phyloP scores from a whole-genome alignment of 345 rosid species.

The Pistacia atlantica region DNA sequence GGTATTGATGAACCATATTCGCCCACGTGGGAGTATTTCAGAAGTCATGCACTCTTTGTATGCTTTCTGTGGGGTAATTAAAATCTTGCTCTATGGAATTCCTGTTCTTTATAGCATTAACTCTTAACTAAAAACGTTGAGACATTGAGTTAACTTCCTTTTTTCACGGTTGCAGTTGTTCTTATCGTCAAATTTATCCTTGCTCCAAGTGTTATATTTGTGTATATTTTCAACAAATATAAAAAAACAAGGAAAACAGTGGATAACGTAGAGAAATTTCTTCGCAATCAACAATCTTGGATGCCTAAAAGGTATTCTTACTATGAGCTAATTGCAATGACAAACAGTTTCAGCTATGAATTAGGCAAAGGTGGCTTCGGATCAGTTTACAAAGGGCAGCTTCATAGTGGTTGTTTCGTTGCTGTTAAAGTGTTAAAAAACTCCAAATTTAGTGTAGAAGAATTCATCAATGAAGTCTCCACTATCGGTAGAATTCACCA shows the following conservation, averaged over 20 bases:
- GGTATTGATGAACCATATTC: too few relatives aligned
- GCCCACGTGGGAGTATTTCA: too few relatives aligned
- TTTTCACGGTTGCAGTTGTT: not conserved
- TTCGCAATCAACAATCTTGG: not conserved
- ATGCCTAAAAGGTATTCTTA: too few relatives aligned
- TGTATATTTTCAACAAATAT: not conserved
- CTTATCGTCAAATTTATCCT: not conserved
- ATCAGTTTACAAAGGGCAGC: not conserved
- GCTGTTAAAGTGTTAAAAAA: conserved; percentile 13
- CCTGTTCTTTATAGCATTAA: too few relatives aligned
- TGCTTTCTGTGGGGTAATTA: too few relatives aligned
- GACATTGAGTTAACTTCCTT: not conserved
- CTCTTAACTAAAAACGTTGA: too few relatives aligned
- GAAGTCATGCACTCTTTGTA: too few relatives aligned
- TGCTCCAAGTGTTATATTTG: not conserved
- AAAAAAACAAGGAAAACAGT: not conserved
- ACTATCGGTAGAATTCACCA: conserved; percentile 17
- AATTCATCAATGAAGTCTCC: conserved; percentile 25
- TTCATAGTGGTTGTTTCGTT: conserved; percentile 1
- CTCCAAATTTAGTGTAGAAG: conserved; percentile 17
- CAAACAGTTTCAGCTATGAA: not conserved
- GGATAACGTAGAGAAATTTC: not conserved
- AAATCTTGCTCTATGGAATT: too few relatives aligned
- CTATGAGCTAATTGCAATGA: too few relatives aligned
- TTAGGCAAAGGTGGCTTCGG: conserved; percentile 7